Base-by-base conservation (phyloP, 345 rosid genomes). In the Kernera saxatilis region DNA sequence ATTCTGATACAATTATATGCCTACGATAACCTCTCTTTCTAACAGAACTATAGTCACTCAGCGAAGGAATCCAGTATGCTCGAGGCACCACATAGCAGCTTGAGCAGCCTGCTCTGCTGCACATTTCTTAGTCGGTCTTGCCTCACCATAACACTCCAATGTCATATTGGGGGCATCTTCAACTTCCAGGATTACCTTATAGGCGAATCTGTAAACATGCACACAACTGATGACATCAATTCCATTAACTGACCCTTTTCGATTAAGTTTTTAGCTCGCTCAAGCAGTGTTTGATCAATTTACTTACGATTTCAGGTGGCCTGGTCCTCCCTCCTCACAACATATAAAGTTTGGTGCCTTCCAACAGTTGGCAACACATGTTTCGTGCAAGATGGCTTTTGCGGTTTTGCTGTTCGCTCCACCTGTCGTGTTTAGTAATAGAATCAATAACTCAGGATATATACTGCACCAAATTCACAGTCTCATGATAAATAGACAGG, bases 21-120 rank as follows among this genome's bases (percentile, higher is more conserved):
- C 51, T 13, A 43, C 1, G 40, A 29, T 56, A 46, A 48, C 12
- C 67, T 64, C 77, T 54, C 25, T 25, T 55, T 23, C 40, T 45
- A 72, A 41, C 62, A 9, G 3, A 48, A 2, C 9, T 60, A 40
- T 13, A 32, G 55, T 13, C 14, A 44, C 62, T 39, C 65, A 17
- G 23, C 55, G 21, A 70, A 81, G 54, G 73, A 85, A 82, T 1
- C 92, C 90, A 56, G 60, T 63, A 17, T 74, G 80, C 59, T 79
- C 69, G 71, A 90, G 74, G 79, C 79, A 90, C 97, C 97, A 87
- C 12, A 93, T 46, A 12, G 90, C 90, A 14, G 83, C 97, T 81
- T 87, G 81, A 6, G 97, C 98, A 11, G 98, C 97, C 21, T 81
- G 67, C 78, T 93, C 97, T 3, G 97, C 90, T 1, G 96, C 93